Conservation (phyloP, 345 rosid genomes). For the Psidium guajava region DNA sequence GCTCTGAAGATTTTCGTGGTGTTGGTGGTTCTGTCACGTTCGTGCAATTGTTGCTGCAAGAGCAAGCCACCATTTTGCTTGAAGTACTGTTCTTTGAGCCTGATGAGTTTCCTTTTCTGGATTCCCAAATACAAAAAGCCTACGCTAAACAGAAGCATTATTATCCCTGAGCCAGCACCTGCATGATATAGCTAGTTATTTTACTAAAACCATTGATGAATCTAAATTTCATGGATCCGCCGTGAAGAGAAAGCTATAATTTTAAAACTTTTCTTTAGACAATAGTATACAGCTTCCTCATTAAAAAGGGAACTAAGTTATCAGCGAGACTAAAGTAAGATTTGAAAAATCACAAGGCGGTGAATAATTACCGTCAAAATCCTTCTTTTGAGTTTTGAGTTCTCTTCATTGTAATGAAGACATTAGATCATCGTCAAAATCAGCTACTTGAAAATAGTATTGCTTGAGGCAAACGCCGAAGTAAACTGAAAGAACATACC, state of each 20-base stretch:
- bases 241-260: neutral
- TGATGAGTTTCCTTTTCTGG: neutral
- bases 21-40: neutral
- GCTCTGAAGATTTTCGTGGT: slow-evolving; percentile 13
- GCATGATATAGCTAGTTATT: neutral
- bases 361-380: too few species aligned
- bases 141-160: neutral
- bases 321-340: neutral
- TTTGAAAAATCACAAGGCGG: too few species aligned
- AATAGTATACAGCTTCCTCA: neutral
- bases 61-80: slow-evolving; percentile 21
- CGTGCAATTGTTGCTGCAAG: slow-evolving; percentile 13
- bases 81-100: slow-evolving; percentile 6
- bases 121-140: neutral
- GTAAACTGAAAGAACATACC: slow-evolving; percentile 1
- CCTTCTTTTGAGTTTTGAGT: too few species aligned
- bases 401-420: too few species aligned
- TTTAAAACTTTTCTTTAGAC: neutral
- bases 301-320: neutral
- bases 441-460: neutral
- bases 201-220: neutral
- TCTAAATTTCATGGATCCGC: neutral
- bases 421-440: too few species aligned
- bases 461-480: neutral
- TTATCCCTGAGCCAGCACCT: neutral